These are phyloP conservation scores for Paradendryphiella salina DNA, from an alignment of 2,329 filamentous ascomycete genomes.

Conservation along the genomic window DNA sequence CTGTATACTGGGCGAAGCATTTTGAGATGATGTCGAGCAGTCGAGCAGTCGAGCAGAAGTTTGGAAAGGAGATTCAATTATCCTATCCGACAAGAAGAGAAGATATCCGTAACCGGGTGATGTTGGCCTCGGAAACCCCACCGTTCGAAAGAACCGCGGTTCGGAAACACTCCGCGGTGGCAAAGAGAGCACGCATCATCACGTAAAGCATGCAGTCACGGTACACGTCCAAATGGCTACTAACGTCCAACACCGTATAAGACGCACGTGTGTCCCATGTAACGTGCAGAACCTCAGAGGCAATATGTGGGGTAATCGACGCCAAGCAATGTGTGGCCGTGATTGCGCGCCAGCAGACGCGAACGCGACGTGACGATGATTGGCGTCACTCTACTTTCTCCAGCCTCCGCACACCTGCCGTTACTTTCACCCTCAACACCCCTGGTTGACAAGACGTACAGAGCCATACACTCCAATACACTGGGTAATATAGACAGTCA, in stretches of 20 bases:
- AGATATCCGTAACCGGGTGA: constrained; percentile 15
- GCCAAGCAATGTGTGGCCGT: constrained; percentile 35
- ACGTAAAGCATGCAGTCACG: not conserved
- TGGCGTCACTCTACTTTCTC: constrained; percentile 21
- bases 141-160: constrained; percentile 28
- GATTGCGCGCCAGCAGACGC: constrained; percentile 32
- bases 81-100: constrained; percentile 2
- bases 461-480: not conserved
- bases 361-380: constrained; percentile 33
- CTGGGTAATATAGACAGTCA: constrained; percentile 1
- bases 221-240: not conserved
- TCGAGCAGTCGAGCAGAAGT: not conserved
- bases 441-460: not conserved
- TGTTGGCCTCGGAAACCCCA: constrained; percentile 31
- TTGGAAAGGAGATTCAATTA: not conserved
- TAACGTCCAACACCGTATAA: not conserved
- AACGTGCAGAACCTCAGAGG: constrained; percentile 10
- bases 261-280: not conserved
- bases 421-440: constrained; percentile 9
- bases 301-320: constrained; percentile 8
- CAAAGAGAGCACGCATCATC: constrained; percentile 17
- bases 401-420: constrained; percentile 19
- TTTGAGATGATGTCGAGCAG: constrained; percentile 4
- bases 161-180: constrained; percentile 30
- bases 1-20: constrained; percentile 53